A percentile compares a stretch with the other conserved stretches of the same genome.
These are phyloP conservation scores for Ilex asprella DNA, from an alignment of 257 asterid species.

Conservation along the genomic window DNA sequence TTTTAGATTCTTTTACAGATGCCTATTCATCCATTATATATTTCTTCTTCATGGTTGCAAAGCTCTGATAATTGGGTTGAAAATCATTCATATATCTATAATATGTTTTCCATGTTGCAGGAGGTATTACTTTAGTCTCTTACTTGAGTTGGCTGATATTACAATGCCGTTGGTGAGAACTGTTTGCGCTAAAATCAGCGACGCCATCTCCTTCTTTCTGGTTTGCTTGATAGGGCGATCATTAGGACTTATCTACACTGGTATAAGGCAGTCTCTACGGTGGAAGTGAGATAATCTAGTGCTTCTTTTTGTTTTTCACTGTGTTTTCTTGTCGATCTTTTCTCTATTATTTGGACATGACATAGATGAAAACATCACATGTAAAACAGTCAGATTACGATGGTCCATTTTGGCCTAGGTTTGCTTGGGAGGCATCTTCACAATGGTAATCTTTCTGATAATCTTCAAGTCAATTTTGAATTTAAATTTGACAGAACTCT, in stretches of 20 bases:
- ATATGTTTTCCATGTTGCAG: constrained; percentile 31
- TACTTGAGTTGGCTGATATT: constrained; percentile 78
- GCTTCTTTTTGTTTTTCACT: too few species aligned
- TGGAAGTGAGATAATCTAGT: constrained; percentile 44
- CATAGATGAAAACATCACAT: too few species aligned
- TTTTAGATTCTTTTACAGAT: neutral
- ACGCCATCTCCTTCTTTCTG: constrained; percentile 83
- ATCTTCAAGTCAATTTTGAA: too few species aligned
- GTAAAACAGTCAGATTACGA: too few species aligned
- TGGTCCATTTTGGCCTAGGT: too few species aligned
- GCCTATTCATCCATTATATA: neutral
- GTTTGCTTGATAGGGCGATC: constrained; percentile 87
- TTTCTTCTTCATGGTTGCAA: neutral
- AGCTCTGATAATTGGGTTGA: neutral
- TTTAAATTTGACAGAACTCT: too few species aligned
- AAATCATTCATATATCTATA: neutral
- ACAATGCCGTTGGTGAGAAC: constrained; percentile 64
- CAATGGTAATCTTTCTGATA: too few species aligned
- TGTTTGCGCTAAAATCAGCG: constrained; percentile 54
- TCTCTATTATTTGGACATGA: too few species aligned
- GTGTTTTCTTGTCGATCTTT: too few species aligned
- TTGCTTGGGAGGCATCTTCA: too few species aligned
- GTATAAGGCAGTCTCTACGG: constrained; percentile 80
- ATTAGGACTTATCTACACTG: constrained; percentile 84
- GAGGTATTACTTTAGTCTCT: constrained; percentile 81